Conservation (phyloP, 352 stramenopile genomes). For the Elongisporangium anandrum region DNA sequence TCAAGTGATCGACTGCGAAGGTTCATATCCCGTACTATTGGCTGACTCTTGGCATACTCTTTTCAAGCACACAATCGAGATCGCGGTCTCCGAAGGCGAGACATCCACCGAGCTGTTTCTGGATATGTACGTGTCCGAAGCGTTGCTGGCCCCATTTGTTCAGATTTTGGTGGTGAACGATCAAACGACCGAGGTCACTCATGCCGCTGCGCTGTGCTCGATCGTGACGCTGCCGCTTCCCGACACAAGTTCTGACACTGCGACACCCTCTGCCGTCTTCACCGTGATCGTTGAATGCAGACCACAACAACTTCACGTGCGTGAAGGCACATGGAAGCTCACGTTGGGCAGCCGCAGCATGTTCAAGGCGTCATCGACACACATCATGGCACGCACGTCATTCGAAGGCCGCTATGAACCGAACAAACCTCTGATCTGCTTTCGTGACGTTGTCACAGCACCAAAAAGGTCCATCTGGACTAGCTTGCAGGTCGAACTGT, state of each 20-base stretch:
- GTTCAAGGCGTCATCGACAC: constrained; percentile 30
- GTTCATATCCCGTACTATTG: constrained; percentile 38
- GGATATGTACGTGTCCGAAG: constrained; percentile 58
- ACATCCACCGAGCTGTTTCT: constrained; percentile 29
- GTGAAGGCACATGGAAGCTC: constrained; percentile 53
- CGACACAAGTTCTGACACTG: constrained; percentile 1
- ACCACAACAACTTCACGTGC: constrained; percentile 19
- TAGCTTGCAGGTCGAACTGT: constrained; percentile 42
- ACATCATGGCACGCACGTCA: constrained; percentile 31
- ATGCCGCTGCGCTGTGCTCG: constrained; percentile 26
- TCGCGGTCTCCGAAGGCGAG: constrained; percentile 7
- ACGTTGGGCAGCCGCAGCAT: constrained; percentile 45
- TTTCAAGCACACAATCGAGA: constrained; percentile 55
- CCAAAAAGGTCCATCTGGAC: constrained; percentile 40
- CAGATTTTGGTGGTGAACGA: constrained; percentile 53
- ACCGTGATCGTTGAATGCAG: constrained; percentile 61
- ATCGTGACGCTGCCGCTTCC: constrained; percentile 12
- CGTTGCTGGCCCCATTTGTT: constrained; percentile 31
- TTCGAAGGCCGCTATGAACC: constrained; percentile 55
- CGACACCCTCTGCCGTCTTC: constrained; percentile 12
- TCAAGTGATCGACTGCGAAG: constrained; percentile 45
- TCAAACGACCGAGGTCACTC: constrained; percentile 24
- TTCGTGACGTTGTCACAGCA: constrained; percentile 53
- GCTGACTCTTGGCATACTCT: constrained; percentile 50
- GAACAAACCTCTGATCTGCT: constrained; percentile 61